Evolutionary conservation across 495 filamentous ascomycete species (phyloP), one percentile per base, ranked within the genome.

Genomic region (Neurospora sp.): DNA sequence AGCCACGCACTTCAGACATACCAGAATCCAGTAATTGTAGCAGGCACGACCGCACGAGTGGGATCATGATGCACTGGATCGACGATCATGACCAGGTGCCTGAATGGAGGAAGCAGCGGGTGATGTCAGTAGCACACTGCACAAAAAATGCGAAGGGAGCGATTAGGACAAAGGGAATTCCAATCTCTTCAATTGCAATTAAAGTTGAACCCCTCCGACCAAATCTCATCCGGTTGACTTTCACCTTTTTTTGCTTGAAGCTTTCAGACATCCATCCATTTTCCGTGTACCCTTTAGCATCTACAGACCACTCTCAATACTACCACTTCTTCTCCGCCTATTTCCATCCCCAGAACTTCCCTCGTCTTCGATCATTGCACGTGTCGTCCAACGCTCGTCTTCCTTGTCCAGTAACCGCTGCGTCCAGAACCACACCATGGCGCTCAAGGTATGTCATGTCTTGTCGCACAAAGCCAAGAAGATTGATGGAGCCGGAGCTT

Each of bases 381-480:
- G 28, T 31, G 28, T 31, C 54, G 2, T 62, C 28, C 54, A 28
- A 31, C 54, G 3, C 54, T 62, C 54, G 2, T 34, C 54, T 54
- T 28, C 24, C 45, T 62, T 34, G 24, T 62, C 15, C 11, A 31
- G 11, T 31, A 17, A 17, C 24, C 5, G 54, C 54, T 31, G 24
- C 54, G 54, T 62, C 54, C 21, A 28, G 4, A 24, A 28, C 5
- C 45, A 19, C 69, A 76, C 31, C 1, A 87, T 88, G 85, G 82
- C 83, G n/a, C 74, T 88, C 71, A 85, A 86, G 81, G 85, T 84
- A 76, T 77, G 79, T 77, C 43, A n/a, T 11, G 38, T 39, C 28
- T 15, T 13, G 7, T 62, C 36, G 15, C 54, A 34, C 15, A 9
- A 62, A 28, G 24, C 48, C 48, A 59, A 59, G 21, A 28, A 28